Base-by-base conservation (phyloP, 2,329 filamentous ascomycete genomes). In the Trichoderma breve region DNA sequence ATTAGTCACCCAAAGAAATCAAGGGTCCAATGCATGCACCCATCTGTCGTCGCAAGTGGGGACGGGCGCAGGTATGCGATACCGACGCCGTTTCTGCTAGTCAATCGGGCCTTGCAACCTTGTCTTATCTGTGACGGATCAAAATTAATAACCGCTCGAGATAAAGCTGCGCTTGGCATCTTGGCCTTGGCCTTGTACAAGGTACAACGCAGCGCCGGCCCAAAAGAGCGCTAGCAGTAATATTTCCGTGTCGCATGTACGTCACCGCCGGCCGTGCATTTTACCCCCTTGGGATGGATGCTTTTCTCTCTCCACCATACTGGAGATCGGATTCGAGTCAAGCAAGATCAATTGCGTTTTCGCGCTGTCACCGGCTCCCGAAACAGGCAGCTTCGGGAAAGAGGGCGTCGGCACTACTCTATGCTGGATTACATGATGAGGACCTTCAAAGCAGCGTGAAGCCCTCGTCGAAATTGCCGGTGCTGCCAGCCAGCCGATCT, bases 81-180 rank as follows among this genome's bases (percentile, higher is more conserved):
- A 55, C 61, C 63, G 67, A 30, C 61, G 70, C 70, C 58, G 43
- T 71, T 57, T 58, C 53, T 72, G 70, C 70, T 66, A 71, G 70
- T 68, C 39, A 72, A 72, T 72, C 70, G 70, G 70, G 63, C 70
- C 70, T 57, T 72, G 70, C 51, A 72, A 47, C 70, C 70, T 39
- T 32, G 70, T n/a, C 70, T 72, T 72, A 72, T 72, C 70, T 67
- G 55, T 72, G 70, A 72, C 70, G 70, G 70, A 72, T 67, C 70
- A 55, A 72, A 67, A 72, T 72, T 72, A 72, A 68, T 68, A 72
- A 72, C 70, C 18, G 36, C 39, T 55, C 28, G 63, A 72, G 70
- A 72, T 72, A 72, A 60, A 62, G 28, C 64, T 63, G 43, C 55
- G 63, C 64, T 67, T 67, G 47, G 64, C 63, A 47, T 39, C 39